Base-by-base conservation (phyloP, 2,329 filamentous ascomycete species). In the Sporothrix brunneoviolacea region DNA sequence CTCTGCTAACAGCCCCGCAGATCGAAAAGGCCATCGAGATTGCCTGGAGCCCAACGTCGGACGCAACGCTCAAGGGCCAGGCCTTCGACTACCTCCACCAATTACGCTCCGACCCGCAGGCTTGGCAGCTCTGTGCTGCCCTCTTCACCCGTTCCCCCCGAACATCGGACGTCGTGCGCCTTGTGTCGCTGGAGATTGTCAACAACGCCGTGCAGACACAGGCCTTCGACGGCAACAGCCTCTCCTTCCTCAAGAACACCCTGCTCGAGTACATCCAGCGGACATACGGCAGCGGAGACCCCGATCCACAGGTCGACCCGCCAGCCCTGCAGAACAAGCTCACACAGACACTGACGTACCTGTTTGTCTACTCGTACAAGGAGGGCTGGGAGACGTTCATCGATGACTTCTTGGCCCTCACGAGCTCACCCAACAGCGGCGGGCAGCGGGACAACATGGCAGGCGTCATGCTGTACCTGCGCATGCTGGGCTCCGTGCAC, bases 11-110 rank as follows among this genome's bases (percentile, higher is more conserved):
- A 30, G 39, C 21, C 37, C 37, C 42, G 15, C 63, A 96, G 88
- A 84, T 96, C 68, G 87, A 93, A 72, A 91, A 88, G 73, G 93
- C 93, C 69, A 93, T 97, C 72, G 83, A 93, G 69, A 94, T 97
- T 72, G 88, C 89, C 69, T 93, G 84, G 74, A 84, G 91, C 69
- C 88, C 88, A 53, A 71, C 78, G 61, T 86, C 89, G 61, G 82
- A 91, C 68, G 82, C 80, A 62, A 70, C 75, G 58, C 76, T 94
- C 63, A 90, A 91, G 70, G 70, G 73, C 54, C 90, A 95, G 73
- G 91, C 91, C 58, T 86, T 88, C 66, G 81, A 89, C 49, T 94
- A 87, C 67, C 75, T 87, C 46, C 76, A 81, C 67, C 88, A 90
- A 64, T 76, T 97, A 55, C 83, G 90, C 57, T 74, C 83, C 63